Evolutionary conservation across 768 basidiomycete species (phyloP), one percentile per base, ranked within the genome.

Genomic region (Clitopilus hobsonii): DNA sequence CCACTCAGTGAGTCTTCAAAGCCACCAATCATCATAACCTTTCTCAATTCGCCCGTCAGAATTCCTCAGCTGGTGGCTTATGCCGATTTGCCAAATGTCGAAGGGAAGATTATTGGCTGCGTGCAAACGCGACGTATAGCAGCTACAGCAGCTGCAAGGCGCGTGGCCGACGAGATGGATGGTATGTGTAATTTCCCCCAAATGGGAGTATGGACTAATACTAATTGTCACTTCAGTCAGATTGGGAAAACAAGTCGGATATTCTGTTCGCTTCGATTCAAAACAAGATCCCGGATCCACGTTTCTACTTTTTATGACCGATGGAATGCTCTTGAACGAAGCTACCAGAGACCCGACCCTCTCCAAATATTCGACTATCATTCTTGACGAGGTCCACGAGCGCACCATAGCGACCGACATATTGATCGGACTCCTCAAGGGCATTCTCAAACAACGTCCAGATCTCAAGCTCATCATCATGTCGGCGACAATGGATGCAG

Each of bases 111-210:
- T 61, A 86, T 99, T 3, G 96, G 95, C 0, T 99, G 96, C 64
- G 98, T 96, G 2, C 96, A 99, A 66, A 95, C 96, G 1, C 80
- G 96, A 61, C 82, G 96, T 74, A 94, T 99, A 3, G 94, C 96
- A 13, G 94, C 96, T 7, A 98, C 96, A 92, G 92, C 91, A 11
- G 96, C 98, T 1, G 96, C 96, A 20, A 95, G 96, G 69, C 94
- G 96, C 73, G 96, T 99, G 1, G 94, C 96, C 4, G 96, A 98
- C 65, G 96, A 98, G 71, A 95, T 98, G 94, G 96, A 98, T 68
- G 92, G 93, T 93, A 61, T 63, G 91, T 71, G 16, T 3, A 25
- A 28, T 57, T 56, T 14, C 23, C 27, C 24, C 52, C 20, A 1
- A 18, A 20, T n/a, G 3, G n/a, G 3, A 5, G 22, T 20, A 45